Conservation (phyloP, 2,329 filamentous ascomycete species). For the Teratosphaeriaceae sp. region DNA sequence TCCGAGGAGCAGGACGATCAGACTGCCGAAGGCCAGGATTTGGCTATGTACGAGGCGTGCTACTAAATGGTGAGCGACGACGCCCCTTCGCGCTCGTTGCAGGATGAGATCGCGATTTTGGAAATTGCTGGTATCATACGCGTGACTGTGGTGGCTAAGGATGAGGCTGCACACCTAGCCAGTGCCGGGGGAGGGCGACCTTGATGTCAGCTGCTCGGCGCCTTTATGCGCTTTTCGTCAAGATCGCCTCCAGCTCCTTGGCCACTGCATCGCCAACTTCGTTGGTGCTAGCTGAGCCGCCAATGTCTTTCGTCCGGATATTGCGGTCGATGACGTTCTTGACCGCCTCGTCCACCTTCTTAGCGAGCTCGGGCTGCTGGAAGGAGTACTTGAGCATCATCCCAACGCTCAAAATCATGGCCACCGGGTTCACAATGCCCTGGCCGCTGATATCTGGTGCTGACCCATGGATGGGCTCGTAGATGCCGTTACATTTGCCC, state of each 20-base stretch:
- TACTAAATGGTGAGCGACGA: too few species aligned
- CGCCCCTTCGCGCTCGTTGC: too few species aligned
- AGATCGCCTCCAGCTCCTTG: conserved; percentile 62
- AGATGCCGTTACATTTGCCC: conserved; percentile 83
- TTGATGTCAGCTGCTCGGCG: too few species aligned
- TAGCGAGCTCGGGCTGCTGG: conserved; percentile 67
- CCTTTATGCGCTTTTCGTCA: too few species aligned
- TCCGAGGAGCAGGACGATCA: too few species aligned
- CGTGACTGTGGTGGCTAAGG: too few species aligned
- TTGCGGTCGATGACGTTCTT: conserved; percentile 71
- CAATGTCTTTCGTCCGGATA: conserved; percentile 76
- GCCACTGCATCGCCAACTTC: conserved; percentile 81
- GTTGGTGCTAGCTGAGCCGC: conserved; percentile 64
- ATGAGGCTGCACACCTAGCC: too few species aligned
- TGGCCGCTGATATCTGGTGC: conserved; percentile 91
- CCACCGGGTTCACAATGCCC: conserved; percentile 77
- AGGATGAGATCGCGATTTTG: too few species aligned
- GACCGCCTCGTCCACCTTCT: conserved; percentile 75
- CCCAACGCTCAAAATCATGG: conserved; percentile 82
- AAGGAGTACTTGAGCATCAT: conserved; percentile 97
- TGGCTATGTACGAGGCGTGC: too few species aligned
- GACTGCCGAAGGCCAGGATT: too few species aligned
- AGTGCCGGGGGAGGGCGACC: too few species aligned
- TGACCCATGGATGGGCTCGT: conserved; percentile 94
- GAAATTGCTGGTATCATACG: too few species aligned